Percentiles rank a stretch among this genome's conserved stretches.
phyloP scores from a whole-genome alignment of 2,329 filamentous ascomycete species.

The Kalaharituber pfeilii region DNA sequence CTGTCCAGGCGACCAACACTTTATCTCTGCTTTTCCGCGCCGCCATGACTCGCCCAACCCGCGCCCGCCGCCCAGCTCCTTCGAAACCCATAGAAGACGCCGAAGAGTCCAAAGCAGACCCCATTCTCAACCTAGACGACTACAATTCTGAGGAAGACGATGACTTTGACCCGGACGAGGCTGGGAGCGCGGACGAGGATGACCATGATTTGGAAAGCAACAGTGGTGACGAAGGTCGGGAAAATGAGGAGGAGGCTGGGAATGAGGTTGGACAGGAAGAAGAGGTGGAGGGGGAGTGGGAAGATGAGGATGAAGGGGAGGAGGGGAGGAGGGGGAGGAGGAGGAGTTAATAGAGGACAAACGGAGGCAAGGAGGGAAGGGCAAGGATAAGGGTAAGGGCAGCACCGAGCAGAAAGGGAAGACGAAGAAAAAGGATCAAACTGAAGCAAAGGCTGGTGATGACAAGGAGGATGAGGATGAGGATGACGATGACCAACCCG shows the following conservation, averaged over 20 bases:
- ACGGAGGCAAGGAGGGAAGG: neutral
- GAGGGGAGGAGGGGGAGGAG: slow-evolving; percentile 5
- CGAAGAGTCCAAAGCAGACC: slow-evolving; percentile 25
- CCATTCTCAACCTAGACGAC: slow-evolving; percentile 24
- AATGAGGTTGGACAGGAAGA: too few species aligned
- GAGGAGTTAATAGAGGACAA: too few species aligned
- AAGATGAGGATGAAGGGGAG: slow-evolving; percentile 4
- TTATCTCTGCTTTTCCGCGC: neutral
- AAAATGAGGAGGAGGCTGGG: neutral
- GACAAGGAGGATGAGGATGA: slow-evolving; percentile 12
- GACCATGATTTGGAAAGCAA: neutral
- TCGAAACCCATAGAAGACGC: slow-evolving; percentile 4
- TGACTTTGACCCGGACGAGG: slow-evolving; percentile 17
- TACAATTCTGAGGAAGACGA: slow-evolving; percentile 19
- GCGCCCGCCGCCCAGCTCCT: neutral
- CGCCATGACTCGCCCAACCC: neutral
- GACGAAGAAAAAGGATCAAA: neutral
- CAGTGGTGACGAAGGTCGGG: neutral
- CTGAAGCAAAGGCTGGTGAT: neutral
- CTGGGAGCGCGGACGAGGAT: slow-evolving; percentile 21
- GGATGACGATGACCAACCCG: slow-evolving; percentile 25
- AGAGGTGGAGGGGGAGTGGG: neutral
- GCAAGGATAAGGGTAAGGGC: neutral
- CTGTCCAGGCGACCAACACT: too few species aligned
- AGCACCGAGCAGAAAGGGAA: slow-evolving; percentile 18